Percentiles rank a stretch among this genome's conserved stretches.
Evolutionary conservation across 2,329 filamentous ascomycete genomes (phyloP).

Genomic region (Aspergillus jensenii): DNA sequence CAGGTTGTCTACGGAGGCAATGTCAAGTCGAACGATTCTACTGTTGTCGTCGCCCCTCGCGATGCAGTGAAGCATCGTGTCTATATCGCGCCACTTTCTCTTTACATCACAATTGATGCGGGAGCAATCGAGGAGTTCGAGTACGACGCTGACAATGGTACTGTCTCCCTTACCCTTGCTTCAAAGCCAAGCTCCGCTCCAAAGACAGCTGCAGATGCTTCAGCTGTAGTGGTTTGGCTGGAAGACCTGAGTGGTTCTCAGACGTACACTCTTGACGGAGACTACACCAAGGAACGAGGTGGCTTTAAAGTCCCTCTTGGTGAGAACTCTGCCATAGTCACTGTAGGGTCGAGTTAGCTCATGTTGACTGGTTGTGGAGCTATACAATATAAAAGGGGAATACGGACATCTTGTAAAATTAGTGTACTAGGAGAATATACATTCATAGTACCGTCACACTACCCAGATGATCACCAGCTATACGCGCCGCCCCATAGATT

Average conservation of each 20-base stretch:
- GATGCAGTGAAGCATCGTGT: background rate
- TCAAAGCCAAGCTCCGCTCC: background rate
- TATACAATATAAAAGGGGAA: too few species aligned
- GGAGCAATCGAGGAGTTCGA: background rate
- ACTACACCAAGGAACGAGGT: background rate
- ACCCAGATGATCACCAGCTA: too few species aligned
- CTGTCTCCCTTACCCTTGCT: background rate
- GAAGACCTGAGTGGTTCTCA: background rate
- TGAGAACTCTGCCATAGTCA: too few species aligned
- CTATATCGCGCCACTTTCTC: background rate
- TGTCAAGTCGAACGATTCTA: background rate
- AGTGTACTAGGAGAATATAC: too few species aligned
- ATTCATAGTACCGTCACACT: too few species aligned
- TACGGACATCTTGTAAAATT: too few species aligned
- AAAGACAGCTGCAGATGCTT: background rate
- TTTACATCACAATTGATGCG: background rate
- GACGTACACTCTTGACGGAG: background rate
- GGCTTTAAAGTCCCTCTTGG: background rate
- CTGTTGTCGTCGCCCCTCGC: background rate
- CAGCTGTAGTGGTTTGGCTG: background rate
- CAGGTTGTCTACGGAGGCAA: constrained; percentile 53
- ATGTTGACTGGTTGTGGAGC: too few species aligned
- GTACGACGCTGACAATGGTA: background rate
- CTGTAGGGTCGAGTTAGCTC: too few species aligned
- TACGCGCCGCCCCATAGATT: too few species aligned